These are phyloP conservation scores for Colletotrichum musae DNA, from an alignment of 2,329 filamentous ascomycete species.

Conservation along the genomic window DNA sequence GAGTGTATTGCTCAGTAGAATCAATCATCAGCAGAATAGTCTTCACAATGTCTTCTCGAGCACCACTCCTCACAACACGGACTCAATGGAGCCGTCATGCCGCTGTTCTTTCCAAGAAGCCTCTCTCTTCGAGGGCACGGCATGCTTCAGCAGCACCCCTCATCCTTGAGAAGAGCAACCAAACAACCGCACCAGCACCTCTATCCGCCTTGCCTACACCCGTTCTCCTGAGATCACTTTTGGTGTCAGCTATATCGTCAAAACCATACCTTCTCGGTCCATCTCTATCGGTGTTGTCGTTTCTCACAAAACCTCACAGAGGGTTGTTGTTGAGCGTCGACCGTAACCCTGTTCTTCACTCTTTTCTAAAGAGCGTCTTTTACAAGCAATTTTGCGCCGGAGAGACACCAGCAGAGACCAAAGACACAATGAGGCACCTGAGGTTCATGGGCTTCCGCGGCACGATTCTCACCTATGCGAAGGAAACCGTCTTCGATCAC, in stretches of 20 bases:
- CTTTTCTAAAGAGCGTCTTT: conserved; percentile 83
- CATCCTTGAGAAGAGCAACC: conserved; percentile 7
- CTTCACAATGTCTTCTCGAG: conserved; percentile 17
- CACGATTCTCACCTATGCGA: conserved; percentile 87
- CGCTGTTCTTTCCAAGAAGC: background rate
- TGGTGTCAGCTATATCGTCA: conserved; percentile 28
- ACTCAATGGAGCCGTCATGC: conserved; percentile 13
- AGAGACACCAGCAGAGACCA: conserved; percentile 78
- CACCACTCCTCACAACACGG: conserved; percentile 13
- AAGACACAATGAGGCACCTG: conserved; percentile 73
- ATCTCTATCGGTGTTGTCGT: conserved; percentile 15
- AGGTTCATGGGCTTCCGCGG: conserved; percentile 85
- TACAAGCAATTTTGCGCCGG: conserved; percentile 95
- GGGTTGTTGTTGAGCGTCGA: conserved; percentile 74
- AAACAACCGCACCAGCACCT: conserved; percentile 4
- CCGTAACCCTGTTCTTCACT: conserved; percentile 78
- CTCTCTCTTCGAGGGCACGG: background rate
- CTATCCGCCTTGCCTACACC: conserved; percentile 25
- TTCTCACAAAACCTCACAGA: conserved; percentile 29
- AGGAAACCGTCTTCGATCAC: conserved; percentile 81
- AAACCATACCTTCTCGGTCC: conserved; percentile 25
- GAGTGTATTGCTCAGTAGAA: conserved; percentile 1
- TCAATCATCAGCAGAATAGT: conserved; percentile 4
- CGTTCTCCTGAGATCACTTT: conserved; percentile 21
- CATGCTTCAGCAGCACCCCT: conserved; percentile 18